Evolutionary conservation across 106 monocot genomes (phyloP).

Genomic region (Chionographis japonica): DNA sequence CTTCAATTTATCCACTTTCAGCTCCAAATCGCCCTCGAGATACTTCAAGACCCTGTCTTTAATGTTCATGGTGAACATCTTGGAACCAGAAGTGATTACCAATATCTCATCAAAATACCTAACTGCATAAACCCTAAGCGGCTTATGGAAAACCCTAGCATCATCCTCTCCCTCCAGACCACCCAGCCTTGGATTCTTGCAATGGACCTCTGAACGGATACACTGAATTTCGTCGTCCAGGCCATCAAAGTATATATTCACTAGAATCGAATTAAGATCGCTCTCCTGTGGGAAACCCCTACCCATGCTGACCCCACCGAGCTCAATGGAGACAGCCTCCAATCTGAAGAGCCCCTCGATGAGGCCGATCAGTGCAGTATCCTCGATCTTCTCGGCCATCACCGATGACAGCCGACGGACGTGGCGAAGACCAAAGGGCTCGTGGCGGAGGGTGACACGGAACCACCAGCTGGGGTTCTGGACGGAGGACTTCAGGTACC

Average conservation of each 20-base stretch:
- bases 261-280: constrained; percentile 36
- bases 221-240: constrained; percentile 61
- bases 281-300: constrained; percentile 81
- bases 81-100: constrained; percentile 73
- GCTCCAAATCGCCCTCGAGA: constrained; percentile 49
- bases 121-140: constrained; percentile 71
- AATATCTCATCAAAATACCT: constrained; percentile 91
- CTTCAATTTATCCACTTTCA: constrained; percentile 54
- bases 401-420: constrained; percentile 30
- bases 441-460: constrained; percentile 32
- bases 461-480: constrained; percentile 89
- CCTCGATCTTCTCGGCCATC: constrained; percentile 58
- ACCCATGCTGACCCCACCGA: constrained; percentile 61
- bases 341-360: constrained; percentile 41
- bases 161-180: constrained; percentile 3
- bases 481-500: constrained; percentile 66
- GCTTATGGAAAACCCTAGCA: constrained; percentile 61
- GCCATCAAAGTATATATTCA: constrained; percentile 77
- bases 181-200: constrained; percentile 40
- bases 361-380: constrained; percentile 32
- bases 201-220: constrained; percentile 51
- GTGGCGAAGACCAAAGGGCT: constrained; percentile 31
- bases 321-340: constrained; percentile 39
- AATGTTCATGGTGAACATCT: constrained; percentile 57
- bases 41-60: constrained; percentile 54